Conservation (phyloP, 2,329 filamentous ascomycete species). For the Aspergillus fructus region DNA sequence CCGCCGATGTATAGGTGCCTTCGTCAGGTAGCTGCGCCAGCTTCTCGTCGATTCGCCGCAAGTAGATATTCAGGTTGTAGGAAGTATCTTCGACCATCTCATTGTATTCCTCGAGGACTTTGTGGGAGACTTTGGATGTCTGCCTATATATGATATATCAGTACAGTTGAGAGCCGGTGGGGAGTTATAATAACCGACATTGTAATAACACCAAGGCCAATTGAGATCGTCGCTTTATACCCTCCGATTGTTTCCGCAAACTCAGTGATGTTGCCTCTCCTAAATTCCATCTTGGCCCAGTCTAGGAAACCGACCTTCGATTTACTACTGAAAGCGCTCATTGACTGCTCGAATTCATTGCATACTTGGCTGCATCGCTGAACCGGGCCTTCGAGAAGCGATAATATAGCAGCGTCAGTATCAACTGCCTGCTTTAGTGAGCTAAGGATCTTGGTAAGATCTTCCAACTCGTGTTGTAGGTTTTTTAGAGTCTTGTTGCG, state of each 20-base stretch:
- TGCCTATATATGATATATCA: constrained; percentile 28
- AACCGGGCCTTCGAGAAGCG: constrained; percentile 38
- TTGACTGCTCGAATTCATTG: constrained; percentile 37
- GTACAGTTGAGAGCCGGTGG: constrained; percentile 15
- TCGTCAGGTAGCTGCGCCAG: constrained; percentile 21
- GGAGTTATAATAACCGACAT: constrained; percentile 28
- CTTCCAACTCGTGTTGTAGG: constrained; percentile 34
- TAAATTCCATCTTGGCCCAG: constrained; percentile 45
- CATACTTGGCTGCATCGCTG: constrained; percentile 38
- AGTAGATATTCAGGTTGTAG: constrained; percentile 35
- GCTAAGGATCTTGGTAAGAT: constrained; percentile 34
- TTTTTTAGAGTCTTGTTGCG: constrained; percentile 36
- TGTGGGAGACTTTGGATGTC: constrained; percentile 28
- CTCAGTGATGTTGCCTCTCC: constrained; percentile 40
- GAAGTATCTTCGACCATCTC: constrained; percentile 40
- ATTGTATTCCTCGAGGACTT: constrained; percentile 37
- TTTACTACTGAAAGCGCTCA: constrained; percentile 35
- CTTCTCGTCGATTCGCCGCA: constrained; percentile 39
- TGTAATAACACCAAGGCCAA: constrained; percentile 38
- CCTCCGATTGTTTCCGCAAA: constrained; percentile 40
- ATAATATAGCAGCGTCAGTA: constrained; percentile 20
- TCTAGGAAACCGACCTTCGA: constrained; percentile 37
- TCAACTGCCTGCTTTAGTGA: constrained; percentile 25
- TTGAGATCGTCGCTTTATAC: constrained; percentile 43
- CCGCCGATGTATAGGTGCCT: constrained; percentile 18